phyloP scores from a whole-genome alignment of 805 yeast species.

The Myxozyma kluyveri region DNA sequence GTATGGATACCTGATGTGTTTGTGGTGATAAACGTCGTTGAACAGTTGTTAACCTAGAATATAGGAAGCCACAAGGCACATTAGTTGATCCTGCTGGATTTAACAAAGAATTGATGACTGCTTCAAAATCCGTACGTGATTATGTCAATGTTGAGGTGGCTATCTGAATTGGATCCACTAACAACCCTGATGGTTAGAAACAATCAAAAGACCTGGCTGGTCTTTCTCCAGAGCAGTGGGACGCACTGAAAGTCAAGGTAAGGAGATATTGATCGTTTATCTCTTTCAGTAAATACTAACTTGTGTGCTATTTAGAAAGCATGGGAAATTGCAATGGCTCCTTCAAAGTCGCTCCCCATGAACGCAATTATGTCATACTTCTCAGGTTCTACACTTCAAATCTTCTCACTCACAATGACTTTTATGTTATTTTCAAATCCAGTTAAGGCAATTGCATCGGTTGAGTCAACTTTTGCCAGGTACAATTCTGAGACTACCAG shows the following conservation, averaged over 20 bases:
- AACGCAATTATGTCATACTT: conserved; percentile 85
- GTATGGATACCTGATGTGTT: conserved; percentile 4
- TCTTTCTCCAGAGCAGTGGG: conserved; percentile 17
- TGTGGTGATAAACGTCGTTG: background rate
- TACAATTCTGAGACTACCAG: conserved; percentile 35
- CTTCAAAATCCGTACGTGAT: conserved; percentile 14
- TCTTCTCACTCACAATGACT: conserved; percentile 89
- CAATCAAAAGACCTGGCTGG: conserved; percentile 20
- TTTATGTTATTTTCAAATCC: conserved; percentile 79
- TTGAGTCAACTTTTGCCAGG: conserved; percentile 53
- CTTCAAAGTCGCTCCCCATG: conserved; percentile 87
- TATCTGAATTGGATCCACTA: no score
- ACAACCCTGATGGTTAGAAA: conserved; percentile 10
- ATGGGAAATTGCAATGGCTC: conserved; percentile 81
- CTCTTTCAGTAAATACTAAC: background rate
- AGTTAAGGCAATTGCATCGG: conserved; percentile 62
- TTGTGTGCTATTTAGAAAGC: conserved; percentile 51
- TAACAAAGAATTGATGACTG: conserved; percentile 21
- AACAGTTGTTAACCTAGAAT: background rate
- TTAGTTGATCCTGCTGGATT: conserved; percentile 21
- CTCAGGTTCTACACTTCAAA: conserved; percentile 86
- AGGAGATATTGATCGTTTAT: background rate
- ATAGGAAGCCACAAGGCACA: conserved; percentile 4
- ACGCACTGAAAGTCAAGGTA: conserved; percentile 29
- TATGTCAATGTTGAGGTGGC: background rate